Evolutionary conservation across 108 stramenopile species (phyloP), one percentile per base, ranked within the genome.

Genomic region (Schizochytrium sp.): DNA sequence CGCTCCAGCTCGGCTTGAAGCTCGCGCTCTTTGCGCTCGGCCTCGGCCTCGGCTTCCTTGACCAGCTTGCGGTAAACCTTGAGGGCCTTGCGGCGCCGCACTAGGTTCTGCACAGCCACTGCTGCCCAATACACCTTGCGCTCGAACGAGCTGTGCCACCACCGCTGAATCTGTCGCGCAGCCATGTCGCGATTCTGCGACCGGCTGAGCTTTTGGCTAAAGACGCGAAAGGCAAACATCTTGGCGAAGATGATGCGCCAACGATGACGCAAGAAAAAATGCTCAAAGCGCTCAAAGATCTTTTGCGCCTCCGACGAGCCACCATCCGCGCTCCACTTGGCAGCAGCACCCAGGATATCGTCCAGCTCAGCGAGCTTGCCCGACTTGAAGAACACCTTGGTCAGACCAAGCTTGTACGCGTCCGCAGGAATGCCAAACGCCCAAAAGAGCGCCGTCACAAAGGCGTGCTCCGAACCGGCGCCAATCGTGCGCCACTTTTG

Each of bases 381-480:
- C 45, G 90, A 53, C 43, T 44, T 28, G 60, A 92, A 91, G 87
- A 92, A 92, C 5, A 88, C 90, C 48, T 83, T 83, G 44, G 91
- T 92, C 18, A 18, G 44, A 18, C 91, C 91, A 19, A 92, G 88
- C 23, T 59, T 60, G 72, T 90, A 92, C 25, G 69, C 72, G 10
- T 90, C 60, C 16, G 72, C 21, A 5, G 2, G 28, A 21, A 92
- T 89, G 58, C 88, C 89, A 71, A 90, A 92, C 21, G 92, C 92
- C 88, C 60, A 91, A 21, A 92, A 89, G 21, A 92, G 57, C 1
- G 90, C 60, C 12, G 90, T 48, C 25, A 92, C 91, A 88, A 92
- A 92, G 8, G 91, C 43, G 69, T 90, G 53, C 58, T 88, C 88
- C 18, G 90, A 90, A 5, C 87, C 87, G 28, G 23, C 60, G 72